Base-by-base conservation (phyloP, 2,329 filamentous ascomycete species). In the Neoarthrinium moseri region DNA sequence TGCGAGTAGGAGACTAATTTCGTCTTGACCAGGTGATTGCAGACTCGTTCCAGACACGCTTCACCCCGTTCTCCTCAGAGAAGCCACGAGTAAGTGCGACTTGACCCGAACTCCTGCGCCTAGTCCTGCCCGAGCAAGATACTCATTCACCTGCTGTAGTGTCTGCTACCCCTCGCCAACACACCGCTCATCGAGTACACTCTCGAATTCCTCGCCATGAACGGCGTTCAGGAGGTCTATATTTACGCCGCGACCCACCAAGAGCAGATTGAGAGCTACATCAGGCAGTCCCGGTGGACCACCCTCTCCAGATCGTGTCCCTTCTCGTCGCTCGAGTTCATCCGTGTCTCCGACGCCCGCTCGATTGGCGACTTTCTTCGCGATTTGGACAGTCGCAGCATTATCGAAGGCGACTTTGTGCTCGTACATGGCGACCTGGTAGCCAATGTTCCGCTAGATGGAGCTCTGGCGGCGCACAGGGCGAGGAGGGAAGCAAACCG, bases 181-280 rank as follows among this genome's bases (percentile, higher is more conserved):
- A 91, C 86, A 2, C 92, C 94, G 27, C 76, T 99, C 52, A 95
- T 99, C 70, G 94, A 99, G 68, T 97, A 99, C 66, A 97, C 92
- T 4, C 84, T 97, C 59, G 91, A 97, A 63, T 97, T 96, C 60
- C 83, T 99, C 1, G 91, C 91, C 53, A 92, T 92, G 78, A 91
- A 94, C 48, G 91, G 91, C 47, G 91, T 97, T n/a, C 84, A 94
- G 57, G 89, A 96, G 54, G 87, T 97, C 44, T 95, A 88, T 64
- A 80, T 99, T 48, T 97, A 96, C 71, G 92, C 87, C 57, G 89
- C 90, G 49, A 84, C 89, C 22, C 91, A 96, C 65, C 87, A 87
- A 23, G 86, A 94, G 48, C 83, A 91, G 64, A 81, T 99, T 45
- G 91, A 97, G 70, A 79, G 82, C 54, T 95, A 97, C 65, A 84